Evolutionary conservation across 1,284 basidiomycete genomes (phyloP).

Genomic region (Amylostereum chailletii): DNA sequence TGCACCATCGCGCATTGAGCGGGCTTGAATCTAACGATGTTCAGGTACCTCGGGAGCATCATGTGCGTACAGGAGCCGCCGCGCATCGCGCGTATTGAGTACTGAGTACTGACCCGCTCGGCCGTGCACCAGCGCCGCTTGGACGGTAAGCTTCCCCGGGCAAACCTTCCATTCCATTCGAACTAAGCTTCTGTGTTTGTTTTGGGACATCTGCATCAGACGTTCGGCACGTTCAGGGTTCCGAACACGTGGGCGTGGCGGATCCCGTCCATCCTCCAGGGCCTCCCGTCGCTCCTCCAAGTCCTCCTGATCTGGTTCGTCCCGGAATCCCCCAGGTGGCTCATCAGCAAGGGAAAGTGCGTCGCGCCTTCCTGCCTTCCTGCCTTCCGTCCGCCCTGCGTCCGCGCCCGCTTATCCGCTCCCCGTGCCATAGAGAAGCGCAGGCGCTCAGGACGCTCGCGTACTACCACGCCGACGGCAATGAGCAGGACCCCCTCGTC

Average conservation of each 20-base stretch:
- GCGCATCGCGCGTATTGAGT: conserved; percentile 1
- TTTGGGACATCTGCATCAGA: conserved; percentile 22
- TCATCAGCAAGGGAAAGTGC: conserved; percentile 42
- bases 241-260: conserved; percentile 47
- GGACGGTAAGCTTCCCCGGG: conserved; percentile 26
- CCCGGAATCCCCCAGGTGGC: conserved; percentile 55
- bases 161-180: no score
- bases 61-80: conserved; percentile 23
- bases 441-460: conserved; percentile 40
- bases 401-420: conserved; percentile 1
- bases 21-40: conserved; percentile 2
- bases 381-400: not conserved
- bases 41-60: conserved; percentile 31
- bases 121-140: conserved; percentile 32
- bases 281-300: conserved; percentile 46
- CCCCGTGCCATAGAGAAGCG: conserved; percentile 21
- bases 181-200: no score
- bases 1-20: not conserved
- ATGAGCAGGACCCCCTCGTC: conserved; percentile 49
- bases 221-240: conserved; percentile 50
- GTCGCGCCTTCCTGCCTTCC: conserved; percentile 6
- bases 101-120: not conserved
- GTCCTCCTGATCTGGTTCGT: conserved; percentile 43
- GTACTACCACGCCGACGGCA: conserved; percentile 46
- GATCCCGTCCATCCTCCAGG: conserved; percentile 55